A percentile compares a stretch with the other conserved stretches of the same genome.
Conservation (phyloP, 2,329 filamentous ascomycete genomes). For the Monascus ruber region DNA sequence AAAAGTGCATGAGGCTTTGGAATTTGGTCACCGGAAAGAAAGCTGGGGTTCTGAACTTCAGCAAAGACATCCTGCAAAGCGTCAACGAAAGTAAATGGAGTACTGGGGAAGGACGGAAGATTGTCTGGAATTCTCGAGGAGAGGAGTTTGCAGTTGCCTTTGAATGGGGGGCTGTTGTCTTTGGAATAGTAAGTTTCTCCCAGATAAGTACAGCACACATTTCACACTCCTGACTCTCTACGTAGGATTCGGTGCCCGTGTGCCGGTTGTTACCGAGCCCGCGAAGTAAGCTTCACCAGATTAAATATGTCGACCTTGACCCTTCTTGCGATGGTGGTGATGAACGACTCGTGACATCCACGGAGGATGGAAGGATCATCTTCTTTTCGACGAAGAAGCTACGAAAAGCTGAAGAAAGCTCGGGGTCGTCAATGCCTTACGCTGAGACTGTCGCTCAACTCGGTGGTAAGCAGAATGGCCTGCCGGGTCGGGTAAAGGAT, state of each 20-base stretch:
- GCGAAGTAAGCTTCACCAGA: conserved; percentile 70
- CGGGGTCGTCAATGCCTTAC: conserved; percentile 48
- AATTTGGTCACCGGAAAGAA: conserved; percentile 95
- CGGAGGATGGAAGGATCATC: conserved; percentile 78
- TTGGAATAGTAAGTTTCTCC: conserved; percentile 52
- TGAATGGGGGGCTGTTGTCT: conserved; percentile 72
- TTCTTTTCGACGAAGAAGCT: conserved; percentile 60
- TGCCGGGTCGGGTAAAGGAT: conserved; percentile 72
- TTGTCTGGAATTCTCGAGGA: conserved; percentile 65
- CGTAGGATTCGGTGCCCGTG: conserved; percentile 61
- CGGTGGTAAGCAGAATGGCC: conserved; percentile 58
- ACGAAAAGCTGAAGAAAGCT: conserved; percentile 30
- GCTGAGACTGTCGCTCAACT: conserved; percentile 57
- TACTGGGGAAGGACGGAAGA: conserved; percentile 69
- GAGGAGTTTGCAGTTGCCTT: conserved; percentile 86
- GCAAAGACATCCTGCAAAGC: conserved; percentile 57
- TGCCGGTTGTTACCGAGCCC: conserved; percentile 59
- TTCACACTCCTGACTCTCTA: conserved; percentile 5
- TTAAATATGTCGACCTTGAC: conserved; percentile 52
- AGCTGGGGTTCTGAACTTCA: conserved; percentile 82
- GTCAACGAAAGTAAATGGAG: conserved; percentile 66
- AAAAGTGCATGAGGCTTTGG: conserved; percentile 88
- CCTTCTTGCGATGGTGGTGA: conserved; percentile 36
- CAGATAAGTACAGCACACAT: neutral
- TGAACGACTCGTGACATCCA: conserved; percentile 63